phyloP scores from a whole-genome alignment of 257 asterid species.

The Solanum dulcamara region DNA sequence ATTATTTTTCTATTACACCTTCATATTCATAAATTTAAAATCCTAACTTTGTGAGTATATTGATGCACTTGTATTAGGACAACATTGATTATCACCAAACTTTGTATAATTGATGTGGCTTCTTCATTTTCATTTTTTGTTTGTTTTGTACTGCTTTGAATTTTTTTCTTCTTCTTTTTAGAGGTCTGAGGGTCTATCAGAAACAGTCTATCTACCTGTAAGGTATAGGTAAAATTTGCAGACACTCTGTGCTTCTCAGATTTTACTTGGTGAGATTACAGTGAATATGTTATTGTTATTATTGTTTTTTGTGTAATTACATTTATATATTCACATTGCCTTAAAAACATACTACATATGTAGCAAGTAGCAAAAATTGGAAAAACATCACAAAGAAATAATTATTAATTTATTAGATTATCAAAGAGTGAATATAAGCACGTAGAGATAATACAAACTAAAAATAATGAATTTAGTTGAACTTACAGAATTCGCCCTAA shows the following conservation, averaged over 20 bases:
- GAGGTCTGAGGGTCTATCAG: not conserved
- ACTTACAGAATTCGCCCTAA: not conserved
- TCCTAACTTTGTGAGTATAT: not conserved
- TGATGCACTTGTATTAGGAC: not conserved
- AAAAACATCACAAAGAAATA: not conserved
- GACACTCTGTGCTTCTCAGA: too few species aligned
- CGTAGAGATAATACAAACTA: too few species aligned
- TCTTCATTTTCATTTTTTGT: too few species aligned
- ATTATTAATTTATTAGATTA: not conserved
- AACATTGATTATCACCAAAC: not conserved
- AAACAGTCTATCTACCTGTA: too few species aligned
- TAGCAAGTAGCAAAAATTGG: not conserved
- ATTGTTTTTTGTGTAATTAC: not conserved
- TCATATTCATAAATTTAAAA: not conserved
- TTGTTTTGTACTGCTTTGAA: not conserved
- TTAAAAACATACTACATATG: not conserved
- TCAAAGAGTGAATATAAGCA: not conserved
- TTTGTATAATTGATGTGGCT: not conserved
- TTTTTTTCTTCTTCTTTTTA: too few species aligned
- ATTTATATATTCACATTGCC: not conserved
- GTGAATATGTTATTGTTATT: too few species aligned
- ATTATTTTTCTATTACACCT: not conserved
- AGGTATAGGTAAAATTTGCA: too few species aligned
- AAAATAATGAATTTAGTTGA: not conserved
- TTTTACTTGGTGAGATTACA: too few species aligned